These are phyloP conservation scores for Gossypium stocksii DNA, from an alignment of 345 rosid genomes.

Conservation along the genomic window DNA sequence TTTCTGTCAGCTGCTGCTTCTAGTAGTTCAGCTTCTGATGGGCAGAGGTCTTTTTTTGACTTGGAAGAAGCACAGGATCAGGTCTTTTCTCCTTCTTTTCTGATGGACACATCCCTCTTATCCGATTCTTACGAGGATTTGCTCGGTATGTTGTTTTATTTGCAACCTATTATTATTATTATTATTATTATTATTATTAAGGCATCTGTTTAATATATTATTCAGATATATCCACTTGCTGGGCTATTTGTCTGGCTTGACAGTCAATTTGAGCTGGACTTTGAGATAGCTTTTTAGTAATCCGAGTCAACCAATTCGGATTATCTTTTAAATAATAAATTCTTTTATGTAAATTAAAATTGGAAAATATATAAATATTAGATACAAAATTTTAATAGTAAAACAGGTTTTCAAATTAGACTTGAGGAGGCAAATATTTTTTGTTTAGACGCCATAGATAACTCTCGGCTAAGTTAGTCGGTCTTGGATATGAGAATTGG, in stretches of 20 bases:
- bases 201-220: neutral
- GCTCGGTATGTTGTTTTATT: constrained; percentile 54
- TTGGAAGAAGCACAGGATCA: constrained; percentile 60
- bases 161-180: neutral
- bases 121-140: constrained; percentile 82
- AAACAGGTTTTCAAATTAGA: too few species aligned
- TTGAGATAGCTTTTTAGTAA: neutral
- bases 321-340: too few species aligned
- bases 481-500: neutral
- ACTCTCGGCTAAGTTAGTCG: neutral
- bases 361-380: too few species aligned
- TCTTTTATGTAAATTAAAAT: too few species aligned
- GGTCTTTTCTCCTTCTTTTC: constrained; percentile 89
- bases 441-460: neutral
- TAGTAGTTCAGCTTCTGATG: constrained; percentile 52
- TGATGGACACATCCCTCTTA: constrained; percentile 68
- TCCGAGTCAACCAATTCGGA: neutral
- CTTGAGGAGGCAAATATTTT: neutral
- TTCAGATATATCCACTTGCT: neutral
- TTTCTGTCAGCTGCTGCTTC: constrained; percentile 63
- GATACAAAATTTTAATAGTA: neutral
- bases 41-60: constrained; percentile 56
- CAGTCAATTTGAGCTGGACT: too few species aligned
- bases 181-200: too few species aligned
- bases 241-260: neutral